phyloP scores from a whole-genome alignment of 306 rosid species.

The Leucaena leucocephala region DNA sequence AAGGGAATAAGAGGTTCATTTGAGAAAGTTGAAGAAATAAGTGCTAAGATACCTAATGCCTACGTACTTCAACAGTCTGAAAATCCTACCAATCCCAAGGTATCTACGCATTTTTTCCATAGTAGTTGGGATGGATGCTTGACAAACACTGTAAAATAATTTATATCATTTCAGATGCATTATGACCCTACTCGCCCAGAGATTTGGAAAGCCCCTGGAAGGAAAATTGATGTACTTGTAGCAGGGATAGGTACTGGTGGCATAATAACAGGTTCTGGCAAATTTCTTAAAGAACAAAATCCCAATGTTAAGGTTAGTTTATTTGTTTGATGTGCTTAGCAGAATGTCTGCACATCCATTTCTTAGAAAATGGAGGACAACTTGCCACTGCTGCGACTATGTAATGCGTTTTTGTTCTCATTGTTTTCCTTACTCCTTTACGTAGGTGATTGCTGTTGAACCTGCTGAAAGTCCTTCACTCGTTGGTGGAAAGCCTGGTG shows the following conservation, averaged over 20 bases:
- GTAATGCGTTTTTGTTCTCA: conserved; percentile 24
- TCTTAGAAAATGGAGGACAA: conserved; percentile 18
- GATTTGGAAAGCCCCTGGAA: conserved; percentile 76
- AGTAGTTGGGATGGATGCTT: conserved; percentile 20
- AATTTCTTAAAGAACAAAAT: conserved; percentile 76
- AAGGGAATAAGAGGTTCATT: conserved; percentile 85
- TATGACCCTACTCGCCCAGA: conserved; percentile 90
- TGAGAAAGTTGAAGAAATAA: conserved; percentile 79
- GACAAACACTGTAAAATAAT: conserved; percentile 14
- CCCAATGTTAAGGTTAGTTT: conserved; percentile 64
- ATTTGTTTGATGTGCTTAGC: neutral
- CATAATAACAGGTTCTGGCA: conserved; percentile 81
- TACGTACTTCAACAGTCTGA: conserved; percentile 80
- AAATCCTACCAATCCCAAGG: conserved; percentile 92
- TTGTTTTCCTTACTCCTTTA: conserved; percentile 23
- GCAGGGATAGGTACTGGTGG: conserved; percentile 87
- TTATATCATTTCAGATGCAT: conserved; percentile 53
- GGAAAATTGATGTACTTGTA: conserved; percentile 69
- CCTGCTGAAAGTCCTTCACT: conserved; percentile 73
- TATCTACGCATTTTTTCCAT: conserved; percentile 26
- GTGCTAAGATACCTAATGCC: conserved; percentile 72
- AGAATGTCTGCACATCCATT: neutral
- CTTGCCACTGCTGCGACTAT: conserved; percentile 5
- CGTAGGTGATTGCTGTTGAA: conserved; percentile 72
- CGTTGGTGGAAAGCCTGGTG: neutral